Base-by-base conservation (phyloP, 2,329 filamentous ascomycete genomes). In the Epichloe glyceriae region DNA sequence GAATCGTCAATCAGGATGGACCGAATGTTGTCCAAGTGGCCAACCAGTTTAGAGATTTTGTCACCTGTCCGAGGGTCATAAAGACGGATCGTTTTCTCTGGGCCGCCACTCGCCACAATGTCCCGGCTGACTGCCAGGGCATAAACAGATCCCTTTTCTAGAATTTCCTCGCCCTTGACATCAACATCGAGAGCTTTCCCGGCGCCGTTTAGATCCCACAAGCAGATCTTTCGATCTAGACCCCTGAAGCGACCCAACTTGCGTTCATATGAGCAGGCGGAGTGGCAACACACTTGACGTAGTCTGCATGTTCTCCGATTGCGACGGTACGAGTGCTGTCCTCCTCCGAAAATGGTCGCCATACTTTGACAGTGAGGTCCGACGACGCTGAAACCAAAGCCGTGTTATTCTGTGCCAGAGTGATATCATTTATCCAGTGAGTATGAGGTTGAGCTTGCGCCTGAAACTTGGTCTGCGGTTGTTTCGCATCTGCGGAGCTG, bases 371-470 rank as follows among this genome's bases (percentile, higher is more conserved):
- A 8, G 88, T 89, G 54, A 93, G 82, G 65, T 96, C 90, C n/a
- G 90, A 95, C 4, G 89, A 95, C 19, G 86, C 89, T 10, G 90
- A 94, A 34, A 95, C 85, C 46, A 96, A 75, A 20, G 86, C 86
- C 17, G 81, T 75, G 61, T 90, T 88, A 61, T 83, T 80, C 62
- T 89, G 80, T 7, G 85, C 85, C 50, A 95, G 78, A 20, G 83
- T 80, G 55, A 96, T 87, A 66, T 95, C 90, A 69, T 95, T 96
- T 70, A 96, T 85, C 90, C 90, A 96, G 67, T 95, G 88, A 47
- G 88, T 95, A 67, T 96, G 90, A 8, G 90, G 89, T 57, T 80
- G 76, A 15, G 74, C 76, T 59, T 82, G 79, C 41, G 76, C 68
- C 53, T 79, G 78, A 62, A 84, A 82, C 22, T 70, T 76, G 47